These are phyloP conservation scores for Neurospora pannonica DNA, from an alignment of 495 filamentous ascomycete species.

Conservation along the genomic window DNA sequence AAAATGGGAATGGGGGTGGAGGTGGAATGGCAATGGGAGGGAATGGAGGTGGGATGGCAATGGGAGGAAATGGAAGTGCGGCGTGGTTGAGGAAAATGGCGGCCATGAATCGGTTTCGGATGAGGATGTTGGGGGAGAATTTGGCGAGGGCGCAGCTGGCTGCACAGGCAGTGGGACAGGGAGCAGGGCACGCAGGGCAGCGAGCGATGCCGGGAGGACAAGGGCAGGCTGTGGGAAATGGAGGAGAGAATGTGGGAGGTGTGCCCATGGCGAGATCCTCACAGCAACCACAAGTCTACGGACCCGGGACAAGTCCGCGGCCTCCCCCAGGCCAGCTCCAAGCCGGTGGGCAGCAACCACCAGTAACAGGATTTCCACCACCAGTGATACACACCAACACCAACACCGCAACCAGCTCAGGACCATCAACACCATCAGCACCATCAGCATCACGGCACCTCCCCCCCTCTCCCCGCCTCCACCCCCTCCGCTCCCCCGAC, in stretches of 20 bases:
- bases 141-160: conserved; percentile 1
- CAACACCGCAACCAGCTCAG: neutral
- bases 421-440: neutral
- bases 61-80: neutral
- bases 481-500: conserved; percentile 17
- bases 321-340: neutral
- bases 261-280: neutral
- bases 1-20: neutral
- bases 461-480: conserved; percentile 12
- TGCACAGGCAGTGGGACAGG: neutral
- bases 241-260: neutral
- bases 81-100: conserved; percentile 21
- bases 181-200: too few species aligned
- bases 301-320: neutral
- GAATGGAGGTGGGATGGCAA: neutral
- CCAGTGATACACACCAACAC: neutral
- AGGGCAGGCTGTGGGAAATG: neutral
- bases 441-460: conserved; percentile 5
- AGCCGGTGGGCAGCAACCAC: neutral
- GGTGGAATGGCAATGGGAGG: neutral
- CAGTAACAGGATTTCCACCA: neutral
- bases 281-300: neutral
- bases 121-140: conserved; percentile 6
- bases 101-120: conserved; percentile 22
- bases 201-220: too few species aligned